These are phyloP conservation scores for Albugo candida DNA, from an alignment of 352 stramenopile species.

Conservation along the genomic window DNA sequence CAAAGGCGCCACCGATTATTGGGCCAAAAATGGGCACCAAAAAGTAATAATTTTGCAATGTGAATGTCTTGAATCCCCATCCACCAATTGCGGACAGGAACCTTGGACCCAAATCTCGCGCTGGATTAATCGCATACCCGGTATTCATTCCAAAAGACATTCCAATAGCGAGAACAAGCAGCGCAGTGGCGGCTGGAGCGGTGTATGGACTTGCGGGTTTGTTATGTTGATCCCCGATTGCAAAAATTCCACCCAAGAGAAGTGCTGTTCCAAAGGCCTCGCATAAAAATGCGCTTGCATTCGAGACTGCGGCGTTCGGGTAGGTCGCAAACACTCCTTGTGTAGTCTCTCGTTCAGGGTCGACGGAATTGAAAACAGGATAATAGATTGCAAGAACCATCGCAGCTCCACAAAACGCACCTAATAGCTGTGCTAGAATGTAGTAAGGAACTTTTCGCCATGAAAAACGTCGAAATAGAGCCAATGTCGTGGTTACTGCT, in stretches of 20 bases:
- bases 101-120: constrained; percentile 25
- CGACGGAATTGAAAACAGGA: constrained; percentile 22
- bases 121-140: constrained; percentile 48
- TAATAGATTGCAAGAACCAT: constrained; percentile 35
- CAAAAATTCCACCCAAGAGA: constrained; percentile 29
- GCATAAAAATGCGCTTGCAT: constrained; percentile 29
- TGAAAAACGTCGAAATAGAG: constrained; percentile 23
- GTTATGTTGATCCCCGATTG: constrained; percentile 31
- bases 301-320: constrained; percentile 18
- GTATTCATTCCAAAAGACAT: constrained; percentile 60
- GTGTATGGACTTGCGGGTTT: constrained; percentile 21
- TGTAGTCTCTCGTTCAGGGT: constrained; percentile 21
- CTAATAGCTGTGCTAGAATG: constrained; percentile 26
- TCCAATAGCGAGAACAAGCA: constrained; percentile 36
- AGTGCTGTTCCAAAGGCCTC: constrained; percentile 37
- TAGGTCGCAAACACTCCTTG: constrained; percentile 33
- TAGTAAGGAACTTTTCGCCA: constrained; percentile 39
- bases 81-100: constrained; percentile 21
- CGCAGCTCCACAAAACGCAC: constrained; percentile 23
- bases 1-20: constrained; percentile 15
- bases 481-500: constrained; percentile 30
- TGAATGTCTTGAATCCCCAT: constrained; percentile 26
- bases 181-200: constrained; percentile 18
- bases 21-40: constrained; percentile 30
- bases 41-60: constrained; percentile 22